phyloP scores from a whole-genome alignment of 78 protist genomes.

The Pigoraptor vietnamica region DNA sequence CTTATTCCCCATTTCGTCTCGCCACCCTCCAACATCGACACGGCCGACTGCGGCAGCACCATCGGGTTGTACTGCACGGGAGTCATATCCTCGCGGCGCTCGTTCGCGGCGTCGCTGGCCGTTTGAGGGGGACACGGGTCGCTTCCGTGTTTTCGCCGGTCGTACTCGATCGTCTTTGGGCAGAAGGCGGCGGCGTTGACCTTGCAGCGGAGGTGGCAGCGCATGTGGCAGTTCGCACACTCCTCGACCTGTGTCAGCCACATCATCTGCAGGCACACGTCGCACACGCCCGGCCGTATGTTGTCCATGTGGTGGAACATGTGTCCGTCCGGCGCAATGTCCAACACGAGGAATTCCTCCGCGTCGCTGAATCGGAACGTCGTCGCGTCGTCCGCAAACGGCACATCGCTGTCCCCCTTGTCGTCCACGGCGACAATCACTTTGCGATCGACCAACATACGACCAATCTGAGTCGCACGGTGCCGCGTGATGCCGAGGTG shows the following conservation, averaged over 20 bases:
- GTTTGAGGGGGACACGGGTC: background rate
- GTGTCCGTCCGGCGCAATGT: background rate
- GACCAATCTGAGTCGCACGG: background rate
- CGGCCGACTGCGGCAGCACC: background rate
- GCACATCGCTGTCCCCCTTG: background rate
- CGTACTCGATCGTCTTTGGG: background rate
- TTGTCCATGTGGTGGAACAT: background rate
- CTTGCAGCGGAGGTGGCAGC: background rate
- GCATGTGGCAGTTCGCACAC: background rate
- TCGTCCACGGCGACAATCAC: background rate
- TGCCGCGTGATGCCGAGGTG: background rate
- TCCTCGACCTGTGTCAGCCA: background rate
- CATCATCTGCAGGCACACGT: background rate
- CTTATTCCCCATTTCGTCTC: background rate
- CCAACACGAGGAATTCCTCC: background rate
- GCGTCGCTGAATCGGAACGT: background rate
- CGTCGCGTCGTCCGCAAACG: background rate
- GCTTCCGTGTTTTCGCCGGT: background rate
- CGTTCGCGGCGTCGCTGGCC: background rate
- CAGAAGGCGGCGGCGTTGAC: background rate
- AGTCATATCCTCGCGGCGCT: too few species aligned
- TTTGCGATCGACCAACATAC: background rate
- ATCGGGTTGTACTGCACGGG: background rate
- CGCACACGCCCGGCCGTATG: background rate
- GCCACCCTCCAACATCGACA: background rate